phyloP scores from a whole-genome alignment of 495 filamentous ascomycete genomes.

The Rhizodiscina lignyota region DNA sequence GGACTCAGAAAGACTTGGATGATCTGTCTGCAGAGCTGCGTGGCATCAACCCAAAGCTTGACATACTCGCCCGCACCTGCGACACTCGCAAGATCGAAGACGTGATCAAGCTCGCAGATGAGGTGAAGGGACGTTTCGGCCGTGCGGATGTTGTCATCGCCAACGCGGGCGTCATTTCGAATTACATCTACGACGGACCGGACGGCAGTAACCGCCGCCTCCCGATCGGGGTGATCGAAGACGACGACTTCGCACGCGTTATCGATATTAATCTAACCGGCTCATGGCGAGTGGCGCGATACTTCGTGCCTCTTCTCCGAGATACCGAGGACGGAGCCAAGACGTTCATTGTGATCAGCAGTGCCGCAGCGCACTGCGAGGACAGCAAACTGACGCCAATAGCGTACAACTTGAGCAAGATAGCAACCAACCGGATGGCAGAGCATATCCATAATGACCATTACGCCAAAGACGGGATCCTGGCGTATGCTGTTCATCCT shows the following conservation, averaged over 20 bases:
- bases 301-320: constrained; percentile 11
- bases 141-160: constrained; percentile 6
- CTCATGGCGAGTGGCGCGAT: constrained; percentile 5
- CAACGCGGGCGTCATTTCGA: constrained; percentile 11
- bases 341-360: constrained; percentile 11
- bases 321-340: constrained; percentile 8
- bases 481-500: constrained; percentile 17
- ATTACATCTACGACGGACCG: constrained; percentile 5
- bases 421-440: constrained; percentile 10
- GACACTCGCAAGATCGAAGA: constrained; percentile 8
- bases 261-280: constrained; percentile 14
- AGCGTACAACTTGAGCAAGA: constrained; percentile 12
- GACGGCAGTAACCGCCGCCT: constrained; percentile 7
- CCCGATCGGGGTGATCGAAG: constrained; percentile 9
- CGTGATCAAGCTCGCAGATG: constrained; percentile 5
- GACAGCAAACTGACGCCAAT: constrained; percentile 6
- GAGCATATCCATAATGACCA: constrained; percentile 13
- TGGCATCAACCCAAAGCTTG: constrained; percentile 3
- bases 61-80: constrained; percentile 6
- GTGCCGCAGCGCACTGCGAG: constrained; percentile 4
- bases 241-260: constrained; percentile 12
- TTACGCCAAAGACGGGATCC: constrained; percentile 6
- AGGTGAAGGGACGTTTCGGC: constrained; percentile 6
- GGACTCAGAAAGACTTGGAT: constrained; percentile 7
- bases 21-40: neutral